phyloP scores from a whole-genome alignment of 139 green algal species.

The Chlorella sorokiniana region DNA sequence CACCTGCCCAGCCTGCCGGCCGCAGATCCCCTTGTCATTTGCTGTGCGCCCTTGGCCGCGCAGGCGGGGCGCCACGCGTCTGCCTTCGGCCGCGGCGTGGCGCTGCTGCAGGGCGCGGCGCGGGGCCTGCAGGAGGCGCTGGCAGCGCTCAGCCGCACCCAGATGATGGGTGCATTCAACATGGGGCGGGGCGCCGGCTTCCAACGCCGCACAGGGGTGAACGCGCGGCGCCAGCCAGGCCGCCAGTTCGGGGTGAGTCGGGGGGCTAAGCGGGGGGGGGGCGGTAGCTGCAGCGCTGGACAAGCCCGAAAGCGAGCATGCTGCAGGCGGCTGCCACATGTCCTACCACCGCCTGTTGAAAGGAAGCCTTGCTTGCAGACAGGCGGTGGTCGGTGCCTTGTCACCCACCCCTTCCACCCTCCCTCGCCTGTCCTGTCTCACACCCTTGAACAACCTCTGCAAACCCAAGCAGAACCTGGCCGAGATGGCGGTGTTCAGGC shows the following conservation, averaged over 20 bases:
- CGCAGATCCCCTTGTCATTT: background rate
- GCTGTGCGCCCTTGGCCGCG: background rate
- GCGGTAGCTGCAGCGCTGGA: no score
- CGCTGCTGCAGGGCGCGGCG: constrained; percentile 16
- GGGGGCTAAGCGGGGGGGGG: no score
- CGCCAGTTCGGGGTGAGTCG: constrained; percentile 5
- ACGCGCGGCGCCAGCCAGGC: background rate
- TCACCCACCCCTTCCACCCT: background rate
- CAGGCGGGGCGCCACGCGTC: background rate
- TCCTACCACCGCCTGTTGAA: no score
- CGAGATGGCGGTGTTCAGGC: constrained; percentile 18
- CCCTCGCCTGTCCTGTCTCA: background rate
- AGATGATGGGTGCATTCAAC: constrained; percentile 22
- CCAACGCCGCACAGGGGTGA: background rate
- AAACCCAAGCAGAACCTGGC: background rate
- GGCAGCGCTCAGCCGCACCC: constrained; percentile 9
- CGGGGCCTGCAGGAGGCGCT: constrained; percentile 10
- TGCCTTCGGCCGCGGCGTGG: background rate
- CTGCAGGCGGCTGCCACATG: background rate
- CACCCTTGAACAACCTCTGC: background rate
- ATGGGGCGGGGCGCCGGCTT: constrained; percentile 16
- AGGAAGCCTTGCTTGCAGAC: background rate
- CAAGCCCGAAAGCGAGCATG: no score
- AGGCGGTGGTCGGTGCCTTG: background rate
- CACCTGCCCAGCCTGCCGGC: background rate